Evolutionary conservation across 2,329 filamentous ascomycete species (phyloP).

Genomic region (Stagonosporopsis cucurbitacearum): DNA sequence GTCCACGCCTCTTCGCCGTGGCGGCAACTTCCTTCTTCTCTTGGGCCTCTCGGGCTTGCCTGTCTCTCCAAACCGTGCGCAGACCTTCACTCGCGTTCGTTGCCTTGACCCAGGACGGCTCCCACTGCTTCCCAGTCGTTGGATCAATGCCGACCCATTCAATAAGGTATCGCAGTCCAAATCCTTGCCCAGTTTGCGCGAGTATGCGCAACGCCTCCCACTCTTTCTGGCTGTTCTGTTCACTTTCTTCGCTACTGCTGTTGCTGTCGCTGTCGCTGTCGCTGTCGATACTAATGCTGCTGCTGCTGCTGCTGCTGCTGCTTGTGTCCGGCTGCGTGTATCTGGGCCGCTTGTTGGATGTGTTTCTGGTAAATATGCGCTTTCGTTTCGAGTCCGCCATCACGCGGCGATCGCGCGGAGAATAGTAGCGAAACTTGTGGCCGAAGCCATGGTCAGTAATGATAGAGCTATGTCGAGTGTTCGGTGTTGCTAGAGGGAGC

Average conservation of each 20-base stretch:
- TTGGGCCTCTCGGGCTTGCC: conserved; percentile 14
- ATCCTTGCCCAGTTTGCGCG: conserved; percentile 26
- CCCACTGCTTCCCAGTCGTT: conserved; percentile 56
- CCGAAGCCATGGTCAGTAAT: conserved; percentile 31
- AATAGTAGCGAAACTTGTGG: not conserved
- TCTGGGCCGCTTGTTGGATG: conserved; percentile 27
- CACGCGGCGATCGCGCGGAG: conserved; percentile 30
- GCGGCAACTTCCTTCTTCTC: not conserved
- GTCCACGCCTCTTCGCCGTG: not conserved
- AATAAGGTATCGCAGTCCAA: conserved; percentile 56
- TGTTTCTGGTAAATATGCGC: conserved; percentile 19
- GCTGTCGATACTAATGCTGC: not conserved
- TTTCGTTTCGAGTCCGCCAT: conserved; percentile 39
- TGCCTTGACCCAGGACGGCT: conserved; percentile 60
- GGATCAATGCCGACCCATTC: conserved; percentile 62
- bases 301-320: conserved; percentile 7
- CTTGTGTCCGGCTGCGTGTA: conserved; percentile 20
- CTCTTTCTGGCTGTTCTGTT: conserved; percentile 2
- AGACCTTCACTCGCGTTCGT: conserved; percentile 42
- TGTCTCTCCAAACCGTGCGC: conserved; percentile 38
- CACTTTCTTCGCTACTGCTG: not conserved
- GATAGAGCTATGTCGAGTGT: not conserved
- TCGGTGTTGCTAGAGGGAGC: conserved; percentile 10
- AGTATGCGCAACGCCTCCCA: conserved; percentile 28
- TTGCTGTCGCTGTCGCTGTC: conserved; percentile 5